Conservation (phyloP, 306 rosid species). For the Fragaria iinumae region DNA sequence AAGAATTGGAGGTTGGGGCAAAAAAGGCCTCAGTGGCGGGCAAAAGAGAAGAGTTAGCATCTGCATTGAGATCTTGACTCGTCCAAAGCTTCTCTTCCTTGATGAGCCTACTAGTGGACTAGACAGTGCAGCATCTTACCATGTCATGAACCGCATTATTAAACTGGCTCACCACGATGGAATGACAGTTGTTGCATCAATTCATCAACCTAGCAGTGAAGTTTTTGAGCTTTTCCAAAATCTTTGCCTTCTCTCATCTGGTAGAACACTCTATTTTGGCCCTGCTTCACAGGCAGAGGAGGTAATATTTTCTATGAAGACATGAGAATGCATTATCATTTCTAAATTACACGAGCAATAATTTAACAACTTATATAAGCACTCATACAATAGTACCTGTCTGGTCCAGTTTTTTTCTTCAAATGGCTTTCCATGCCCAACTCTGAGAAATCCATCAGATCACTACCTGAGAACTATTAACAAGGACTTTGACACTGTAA, state of each 20-base stretch:
- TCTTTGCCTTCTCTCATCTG: conserved; percentile 43
- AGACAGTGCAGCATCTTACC: conserved; percentile 70
- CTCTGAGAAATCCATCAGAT: conserved; percentile 64
- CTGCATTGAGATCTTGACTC: conserved; percentile 63
- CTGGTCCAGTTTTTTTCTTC: conserved; percentile 53
- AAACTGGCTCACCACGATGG: conserved; percentile 38
- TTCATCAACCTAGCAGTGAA: conserved; percentile 74
- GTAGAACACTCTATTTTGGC: conserved; percentile 37
- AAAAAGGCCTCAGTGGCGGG: conserved; percentile 61
- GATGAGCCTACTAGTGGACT: conserved; percentile 86
- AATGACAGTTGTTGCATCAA: conserved; percentile 55
- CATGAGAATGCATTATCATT: background rate
- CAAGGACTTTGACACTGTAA: conserved; percentile 65
- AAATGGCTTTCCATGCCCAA: conserved; percentile 67
- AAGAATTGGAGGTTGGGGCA: conserved; percentile 57
- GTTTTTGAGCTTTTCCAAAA: conserved; percentile 54
- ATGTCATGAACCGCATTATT: conserved; percentile 58
- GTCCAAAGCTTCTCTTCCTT: conserved; percentile 60
- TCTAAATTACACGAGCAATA: background rate
- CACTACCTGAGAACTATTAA: conserved; percentile 65
- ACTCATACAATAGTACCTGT: background rate
- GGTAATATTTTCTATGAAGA: background rate
- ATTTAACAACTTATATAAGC: background rate
- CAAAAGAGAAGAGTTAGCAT: conserved; percentile 72
- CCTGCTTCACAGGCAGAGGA: conserved; percentile 30